Conservation (phyloP, 352 stramenopile genomes). For the Globisporangium recalcitrans region DNA sequence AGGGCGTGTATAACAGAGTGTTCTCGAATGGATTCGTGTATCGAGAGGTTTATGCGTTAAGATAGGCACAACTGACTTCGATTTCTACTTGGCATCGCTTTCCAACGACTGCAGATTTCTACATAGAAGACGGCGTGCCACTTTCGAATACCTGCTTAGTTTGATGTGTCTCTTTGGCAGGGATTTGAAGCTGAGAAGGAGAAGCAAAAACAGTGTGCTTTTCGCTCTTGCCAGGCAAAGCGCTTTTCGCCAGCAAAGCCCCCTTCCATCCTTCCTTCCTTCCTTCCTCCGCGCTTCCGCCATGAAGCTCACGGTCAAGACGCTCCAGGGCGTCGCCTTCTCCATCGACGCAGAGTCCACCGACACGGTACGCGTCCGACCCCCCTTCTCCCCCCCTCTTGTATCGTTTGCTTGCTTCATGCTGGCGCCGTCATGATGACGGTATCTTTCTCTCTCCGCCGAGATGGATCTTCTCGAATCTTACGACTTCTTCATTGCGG, state of each 20-base stretch:
- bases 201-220: not conserved
- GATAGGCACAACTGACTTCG: no score
- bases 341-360: slow-evolving; percentile 63
- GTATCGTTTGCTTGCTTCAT: not conserved
- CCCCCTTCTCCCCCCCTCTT: not conserved
- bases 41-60: not conserved
- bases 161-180: not conserved
- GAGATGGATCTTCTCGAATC: slow-evolving; percentile 11
- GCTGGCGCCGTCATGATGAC: not conserved
- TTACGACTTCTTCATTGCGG: slow-evolving; percentile 1
- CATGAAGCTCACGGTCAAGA: slow-evolving; percentile 89
- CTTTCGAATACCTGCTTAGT: not conserved
- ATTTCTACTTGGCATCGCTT: no score
- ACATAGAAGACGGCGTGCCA: not conserved
- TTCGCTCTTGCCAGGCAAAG: slow-evolving; percentile 2
- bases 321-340: slow-evolving; percentile 80
- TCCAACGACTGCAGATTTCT: not conserved
- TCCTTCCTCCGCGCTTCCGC: not conserved
- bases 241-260: slow-evolving; percentile 9
- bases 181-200: not conserved
- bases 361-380: slow-evolving; percentile 68
- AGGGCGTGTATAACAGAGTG: no score
- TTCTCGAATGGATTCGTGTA: no score
- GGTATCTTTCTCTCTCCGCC: not conserved
- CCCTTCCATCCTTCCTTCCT: not conserved